A percentile compares a stretch with the other conserved stretches of the same genome.
Evolutionary conservation across 176 grass and related monocot genomes (phyloP).

Genomic region (Oryza brachyantha): DNA sequence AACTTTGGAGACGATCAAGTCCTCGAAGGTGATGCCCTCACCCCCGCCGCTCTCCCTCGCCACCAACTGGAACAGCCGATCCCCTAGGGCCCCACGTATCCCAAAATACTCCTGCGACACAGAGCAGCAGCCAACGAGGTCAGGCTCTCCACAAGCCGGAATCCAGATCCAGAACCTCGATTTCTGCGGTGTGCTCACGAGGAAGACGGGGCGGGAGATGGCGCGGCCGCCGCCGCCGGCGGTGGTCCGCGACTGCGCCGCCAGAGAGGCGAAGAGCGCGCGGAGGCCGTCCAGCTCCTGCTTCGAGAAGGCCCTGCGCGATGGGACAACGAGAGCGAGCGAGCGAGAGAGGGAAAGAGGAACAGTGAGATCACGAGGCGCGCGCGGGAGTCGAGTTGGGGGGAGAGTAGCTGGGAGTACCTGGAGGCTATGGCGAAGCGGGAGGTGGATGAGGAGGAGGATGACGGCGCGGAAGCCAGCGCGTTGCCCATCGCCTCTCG

Average conservation of each 20-base stretch:
- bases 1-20: conserved; percentile 77
- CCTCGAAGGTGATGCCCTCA: conserved; percentile 63
- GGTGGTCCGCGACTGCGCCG: conserved; percentile 52
- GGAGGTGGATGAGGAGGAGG: conserved; percentile 8
- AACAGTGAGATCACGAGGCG: too few relatives aligned
- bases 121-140: not conserved
- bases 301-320: conserved; percentile 80
- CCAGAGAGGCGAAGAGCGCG: conserved; percentile 60
- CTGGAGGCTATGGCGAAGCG: conserved; percentile 55
- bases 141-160: too few relatives aligned
- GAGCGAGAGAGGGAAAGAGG: too few relatives aligned
- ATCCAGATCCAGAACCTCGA: conserved; percentile 18
- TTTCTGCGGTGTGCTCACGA: conserved; percentile 51
- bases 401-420: too few relatives aligned
- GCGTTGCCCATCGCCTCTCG: conserved; percentile 65
- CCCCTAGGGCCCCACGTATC: conserved; percentile 47
- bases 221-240: conserved; percentile 46
- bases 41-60: conserved; percentile 48
- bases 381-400: too few relatives aligned
- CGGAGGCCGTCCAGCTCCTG: conserved; percentile 77
- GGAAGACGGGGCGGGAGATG: conserved; percentile 68
- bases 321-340: not conserved
- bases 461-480: conserved; percentile 46
- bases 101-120: conserved; percentile 64
- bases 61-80: conserved; percentile 74